phyloP scores from a whole-genome alignment of 176 grass and related monocot genomes.

The Ensete ventricosum region DNA sequence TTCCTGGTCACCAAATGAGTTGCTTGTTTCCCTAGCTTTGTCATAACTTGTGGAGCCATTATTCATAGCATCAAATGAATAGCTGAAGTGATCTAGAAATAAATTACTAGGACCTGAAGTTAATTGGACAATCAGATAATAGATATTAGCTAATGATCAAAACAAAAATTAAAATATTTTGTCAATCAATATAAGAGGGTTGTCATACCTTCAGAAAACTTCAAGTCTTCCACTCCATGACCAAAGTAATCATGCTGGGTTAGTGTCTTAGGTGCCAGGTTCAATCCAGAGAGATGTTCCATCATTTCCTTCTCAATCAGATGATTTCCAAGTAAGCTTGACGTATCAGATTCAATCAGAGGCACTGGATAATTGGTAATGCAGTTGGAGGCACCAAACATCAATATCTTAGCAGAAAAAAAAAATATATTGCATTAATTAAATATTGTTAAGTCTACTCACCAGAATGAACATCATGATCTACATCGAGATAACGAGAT shows the following conservation, averaged over 20 bases:
- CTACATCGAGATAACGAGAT: conserved; percentile 18
- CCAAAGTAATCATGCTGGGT: conserved; percentile 23
- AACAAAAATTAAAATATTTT: background rate
- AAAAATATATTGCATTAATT: background rate
- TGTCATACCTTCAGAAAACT: background rate
- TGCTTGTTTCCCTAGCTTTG: conserved; percentile 18
- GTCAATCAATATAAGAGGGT: background rate
- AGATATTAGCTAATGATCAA: background rate
- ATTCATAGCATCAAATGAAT: conserved; percentile 4
- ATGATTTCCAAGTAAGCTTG: conserved; percentile 30
- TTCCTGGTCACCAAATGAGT: conserved; percentile 29
- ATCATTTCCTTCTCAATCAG: conserved; percentile 19
- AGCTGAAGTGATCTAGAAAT: conserved; percentile 12
- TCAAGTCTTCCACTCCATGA: conserved; percentile 31
- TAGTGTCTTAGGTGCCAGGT: background rate
- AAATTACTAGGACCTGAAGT: conserved; percentile 25
- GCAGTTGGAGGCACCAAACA: background rate
- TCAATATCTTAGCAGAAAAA: background rate
- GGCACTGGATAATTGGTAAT: background rate
- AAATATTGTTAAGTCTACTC: background rate
- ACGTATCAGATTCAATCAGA: conserved; percentile 26
- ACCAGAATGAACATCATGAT: conserved; percentile 28
- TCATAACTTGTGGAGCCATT: conserved; percentile 24
- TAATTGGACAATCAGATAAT: background rate
- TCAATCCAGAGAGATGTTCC: conserved; percentile 1